phyloP scores from a whole-genome alignment of 768 basidiomycete genomes.

The Udeniomyces megalosporus region DNA sequence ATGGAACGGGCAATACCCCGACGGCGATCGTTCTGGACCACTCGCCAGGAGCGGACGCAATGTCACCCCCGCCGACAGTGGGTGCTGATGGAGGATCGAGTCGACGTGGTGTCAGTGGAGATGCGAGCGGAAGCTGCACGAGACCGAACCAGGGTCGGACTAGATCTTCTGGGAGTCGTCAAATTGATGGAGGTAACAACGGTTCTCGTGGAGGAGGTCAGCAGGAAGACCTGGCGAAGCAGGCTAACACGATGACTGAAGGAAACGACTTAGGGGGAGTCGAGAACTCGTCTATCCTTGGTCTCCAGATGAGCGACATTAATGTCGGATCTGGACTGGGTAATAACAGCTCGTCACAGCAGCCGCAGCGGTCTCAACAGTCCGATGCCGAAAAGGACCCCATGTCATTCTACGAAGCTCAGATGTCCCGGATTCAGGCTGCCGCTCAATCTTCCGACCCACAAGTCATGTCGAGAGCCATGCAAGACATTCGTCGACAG shows the following conservation, averaged over 20 bases:
- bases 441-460: not conserved
- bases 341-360: not conserved
- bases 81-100: no score
- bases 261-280: not conserved
- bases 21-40: conserved; percentile 5
- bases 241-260: not conserved
- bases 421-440: conserved; percentile 6
- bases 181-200: not conserved
- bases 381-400: conserved; percentile 5
- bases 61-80: conserved; percentile 4
- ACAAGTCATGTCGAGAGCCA: not conserved
- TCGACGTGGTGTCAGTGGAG: not conserved
- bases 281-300: conserved; percentile 2
- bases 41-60: not conserved
- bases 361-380: no score
- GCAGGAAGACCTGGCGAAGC: not conserved
- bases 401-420: conserved; percentile 9
- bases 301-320: conserved; percentile 7
- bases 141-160: no score
- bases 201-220: conserved; percentile 1
- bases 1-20: not conserved
- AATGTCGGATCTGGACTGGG: not conserved
- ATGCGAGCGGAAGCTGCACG: not conserved
- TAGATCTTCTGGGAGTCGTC: no score
- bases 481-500: not conserved